Percentiles rank a stretch among this genome's conserved stretches.
phyloP scores from a whole-genome alignment of 257 asterid species.

The Primulina huaijiensis region DNA sequence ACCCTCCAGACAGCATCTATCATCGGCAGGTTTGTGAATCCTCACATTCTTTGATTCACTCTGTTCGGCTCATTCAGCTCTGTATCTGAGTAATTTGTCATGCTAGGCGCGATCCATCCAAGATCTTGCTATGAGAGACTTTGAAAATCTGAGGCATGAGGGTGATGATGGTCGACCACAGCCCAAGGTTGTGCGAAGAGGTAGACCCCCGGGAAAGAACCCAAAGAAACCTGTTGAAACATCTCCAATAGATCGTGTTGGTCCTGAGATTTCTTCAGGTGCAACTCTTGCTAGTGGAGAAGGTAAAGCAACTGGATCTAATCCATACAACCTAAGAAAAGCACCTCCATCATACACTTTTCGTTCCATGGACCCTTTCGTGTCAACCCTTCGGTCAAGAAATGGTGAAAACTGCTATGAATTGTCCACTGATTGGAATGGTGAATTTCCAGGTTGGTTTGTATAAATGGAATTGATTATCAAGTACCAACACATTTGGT shows the following conservation, averaged over 20 bases:
- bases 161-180: slow-evolving; percentile 92
- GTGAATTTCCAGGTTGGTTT: slow-evolving; percentile 85
- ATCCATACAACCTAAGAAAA: slow-evolving; percentile 77
- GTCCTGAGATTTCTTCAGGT: slow-evolving; percentile 52
- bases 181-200: slow-evolving; percentile 91
- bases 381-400: slow-evolving; percentile 50
- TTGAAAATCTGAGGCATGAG: slow-evolving; percentile 75
- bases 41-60: slow-evolving; percentile 11
- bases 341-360: slow-evolving; percentile 43
- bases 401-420: slow-evolving; percentile 70
- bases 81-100: slow-evolving; percentile 23
- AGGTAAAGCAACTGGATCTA: slow-evolving; percentile 59
- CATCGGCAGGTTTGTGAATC: slow-evolving; percentile 68
- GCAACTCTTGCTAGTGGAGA: slow-evolving; percentile 59
- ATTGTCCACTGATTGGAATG: slow-evolving; percentile 75
- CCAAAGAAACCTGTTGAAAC: slow-evolving; percentile 54
- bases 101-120: slow-evolving; percentile 83
- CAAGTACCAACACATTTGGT: not conserved
- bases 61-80: slow-evolving; percentile 1
- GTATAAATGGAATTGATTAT: slow-evolving; percentile 8
- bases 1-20: slow-evolving; percentile 77
- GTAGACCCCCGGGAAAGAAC: slow-evolving; percentile 89
- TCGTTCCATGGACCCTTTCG: slow-evolving; percentile 49
- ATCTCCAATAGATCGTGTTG: slow-evolving; percentile 53
- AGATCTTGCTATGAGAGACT: slow-evolving; percentile 80